Percentiles rank a stretch among this genome's conserved stretches.
Conservation (phyloP, 75 land plant species). For the Picea sitchensis region DNA sequence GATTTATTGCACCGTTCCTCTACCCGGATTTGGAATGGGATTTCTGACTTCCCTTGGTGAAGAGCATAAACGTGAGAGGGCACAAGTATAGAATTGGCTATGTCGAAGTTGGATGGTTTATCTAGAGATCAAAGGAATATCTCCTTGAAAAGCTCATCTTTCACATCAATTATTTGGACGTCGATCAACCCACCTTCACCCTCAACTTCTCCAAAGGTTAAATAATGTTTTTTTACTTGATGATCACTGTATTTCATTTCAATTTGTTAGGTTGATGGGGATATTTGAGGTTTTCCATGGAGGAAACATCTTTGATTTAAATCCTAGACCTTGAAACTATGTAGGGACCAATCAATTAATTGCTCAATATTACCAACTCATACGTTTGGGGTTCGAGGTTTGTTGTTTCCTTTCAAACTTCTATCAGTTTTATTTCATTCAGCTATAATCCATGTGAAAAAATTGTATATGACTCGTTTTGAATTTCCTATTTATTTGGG, state of each 20-base stretch:
- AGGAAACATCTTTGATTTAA: too few relatives aligned
- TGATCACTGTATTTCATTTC: too few relatives aligned
- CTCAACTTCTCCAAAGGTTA: constrained; percentile 19
- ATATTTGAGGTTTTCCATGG: too few relatives aligned
- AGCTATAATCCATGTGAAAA: too few relatives aligned
- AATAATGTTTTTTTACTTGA: too few relatives aligned
- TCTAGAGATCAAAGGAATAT: constrained; percentile 32
- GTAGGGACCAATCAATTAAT: constrained; percentile 51
- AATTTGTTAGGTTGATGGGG: constrained; percentile 12
- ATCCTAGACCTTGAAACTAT: neutral
- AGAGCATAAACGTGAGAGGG: constrained; percentile 51
- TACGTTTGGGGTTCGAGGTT: too few relatives aligned
- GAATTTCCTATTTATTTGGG: too few relatives aligned
- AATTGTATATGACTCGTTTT: too few relatives aligned
- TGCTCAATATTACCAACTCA: too few relatives aligned
- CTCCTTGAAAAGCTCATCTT: constrained; percentile 44
- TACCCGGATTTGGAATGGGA: constrained; percentile 50
- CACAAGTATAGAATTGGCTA: constrained; percentile 50
- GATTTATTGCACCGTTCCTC: constrained; percentile 45
- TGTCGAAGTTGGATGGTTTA: constrained; percentile 40
- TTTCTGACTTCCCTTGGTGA: constrained; percentile 34
- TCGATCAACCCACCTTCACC: constrained; percentile 38
- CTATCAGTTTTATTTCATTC: too few relatives aligned
- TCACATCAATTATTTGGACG: constrained; percentile 40
- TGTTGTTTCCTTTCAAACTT: too few relatives aligned